Evolutionary conservation across 306 rosid species (phyloP).

Genomic region (Cicer judaicum): DNA sequence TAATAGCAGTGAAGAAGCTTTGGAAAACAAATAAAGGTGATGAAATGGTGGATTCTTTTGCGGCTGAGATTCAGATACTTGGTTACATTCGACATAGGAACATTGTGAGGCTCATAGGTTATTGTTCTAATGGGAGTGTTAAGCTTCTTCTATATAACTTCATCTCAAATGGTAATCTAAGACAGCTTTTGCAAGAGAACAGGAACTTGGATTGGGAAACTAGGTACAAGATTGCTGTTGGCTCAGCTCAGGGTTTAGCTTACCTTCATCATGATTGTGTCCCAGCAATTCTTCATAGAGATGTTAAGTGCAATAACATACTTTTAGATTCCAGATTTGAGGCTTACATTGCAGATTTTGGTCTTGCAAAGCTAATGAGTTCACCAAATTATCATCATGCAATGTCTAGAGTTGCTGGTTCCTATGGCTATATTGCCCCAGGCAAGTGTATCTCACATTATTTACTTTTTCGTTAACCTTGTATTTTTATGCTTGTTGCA

Average conservation of each 20-base stretch:
- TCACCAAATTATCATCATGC: conserved; percentile 85
- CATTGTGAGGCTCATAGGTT: conserved; percentile 89
- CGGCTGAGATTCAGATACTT: conserved; percentile 96
- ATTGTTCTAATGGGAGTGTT: conserved; percentile 88
- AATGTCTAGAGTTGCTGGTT: conserved; percentile 97
- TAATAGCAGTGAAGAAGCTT: conserved; percentile 93
- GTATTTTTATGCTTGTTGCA: not conserved
- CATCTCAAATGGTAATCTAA: conserved; percentile 88
- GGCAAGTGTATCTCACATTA: conserved; percentile 54
- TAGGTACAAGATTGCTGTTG: conserved; percentile 94
- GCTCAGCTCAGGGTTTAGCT: conserved; percentile 91
- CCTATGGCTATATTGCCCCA: conserved; percentile 98
- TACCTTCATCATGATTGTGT: conserved; percentile 97
- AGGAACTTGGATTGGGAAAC: conserved; percentile 94
- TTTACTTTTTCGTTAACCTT: conserved; percentile 3
- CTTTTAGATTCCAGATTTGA: conserved; percentile 90
- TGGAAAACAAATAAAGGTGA: conserved; percentile 93
- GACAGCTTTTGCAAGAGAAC: conserved; percentile 80
- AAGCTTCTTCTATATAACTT: conserved; percentile 94
- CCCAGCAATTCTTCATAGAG: conserved; percentile 93
- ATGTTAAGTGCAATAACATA: conserved; percentile 96
- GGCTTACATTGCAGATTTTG: conserved; percentile 93
- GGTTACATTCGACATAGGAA: conserved; percentile 96
- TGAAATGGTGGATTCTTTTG: conserved; percentile 80
- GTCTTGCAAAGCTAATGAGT: conserved; percentile 90